These are phyloP conservation scores for Stipa capillata DNA, from an alignment of 176 grass and related monocot species.

Conservation along the genomic window DNA sequence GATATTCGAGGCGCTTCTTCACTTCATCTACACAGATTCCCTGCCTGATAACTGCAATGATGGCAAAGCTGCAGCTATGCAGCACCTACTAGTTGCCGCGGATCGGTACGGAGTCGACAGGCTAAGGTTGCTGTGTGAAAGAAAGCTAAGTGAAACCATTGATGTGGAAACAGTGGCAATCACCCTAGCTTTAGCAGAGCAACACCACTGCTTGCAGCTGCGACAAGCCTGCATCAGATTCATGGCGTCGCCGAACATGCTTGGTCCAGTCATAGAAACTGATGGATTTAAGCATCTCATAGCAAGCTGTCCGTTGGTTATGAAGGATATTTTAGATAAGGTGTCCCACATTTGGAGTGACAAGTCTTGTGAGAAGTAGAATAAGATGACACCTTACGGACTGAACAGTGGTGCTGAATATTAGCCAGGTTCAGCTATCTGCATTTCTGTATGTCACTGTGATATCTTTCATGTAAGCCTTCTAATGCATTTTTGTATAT, in stretches of 20 bases:
- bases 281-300: constrained; percentile 41
- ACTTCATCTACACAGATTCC: constrained; percentile 35
- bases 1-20: constrained; percentile 35
- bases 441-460: background rate
- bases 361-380: background rate
- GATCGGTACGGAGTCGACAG: constrained; percentile 40
- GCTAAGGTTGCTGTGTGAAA: constrained; percentile 36
- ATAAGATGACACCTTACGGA: background rate
- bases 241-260: constrained; percentile 24
- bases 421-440: background rate
- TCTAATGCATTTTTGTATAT: background rate
- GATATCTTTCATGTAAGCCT: background rate
- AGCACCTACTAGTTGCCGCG: constrained; percentile 35
- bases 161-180: constrained; percentile 30
- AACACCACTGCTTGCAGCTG: constrained; percentile 25
- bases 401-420: background rate
- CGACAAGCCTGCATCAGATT: constrained; percentile 22
- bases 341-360: constrained; percentile 28
- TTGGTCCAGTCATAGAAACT: constrained; percentile 6
- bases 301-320: constrained; percentile 23
- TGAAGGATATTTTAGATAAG: constrained; percentile 36
- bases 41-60: constrained; percentile 17
- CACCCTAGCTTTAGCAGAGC: constrained; percentile 33
- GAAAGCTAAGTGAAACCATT: constrained; percentile 16
- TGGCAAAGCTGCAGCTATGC: background rate